A percentile compares a stretch with the other conserved stretches of the same genome.
These are phyloP conservation scores for Fonsecaea multimorphosa DNA, from an alignment of 2,329 filamentous ascomycete genomes.

Conservation along the genomic window DNA sequence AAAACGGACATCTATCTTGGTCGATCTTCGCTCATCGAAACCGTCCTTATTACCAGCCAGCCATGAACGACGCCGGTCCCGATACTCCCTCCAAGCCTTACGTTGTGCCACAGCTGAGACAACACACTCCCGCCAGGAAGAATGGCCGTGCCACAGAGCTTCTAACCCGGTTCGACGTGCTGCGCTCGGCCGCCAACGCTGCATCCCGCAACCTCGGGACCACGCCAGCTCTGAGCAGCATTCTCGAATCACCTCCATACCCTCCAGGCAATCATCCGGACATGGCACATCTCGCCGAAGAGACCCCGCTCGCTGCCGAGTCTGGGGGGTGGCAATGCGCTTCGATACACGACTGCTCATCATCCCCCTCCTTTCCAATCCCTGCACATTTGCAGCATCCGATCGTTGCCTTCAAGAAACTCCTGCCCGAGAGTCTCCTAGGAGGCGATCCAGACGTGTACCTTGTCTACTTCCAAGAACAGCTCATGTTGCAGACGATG, in stretches of 20 bases:
- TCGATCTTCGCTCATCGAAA: not conserved
- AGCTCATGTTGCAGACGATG: not conserved
- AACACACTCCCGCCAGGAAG: not conserved
- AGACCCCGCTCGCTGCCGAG: not conserved
- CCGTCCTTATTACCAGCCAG: not conserved
- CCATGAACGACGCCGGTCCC: not conserved
- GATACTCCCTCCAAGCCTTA: not conserved
- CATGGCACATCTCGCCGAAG: not conserved
- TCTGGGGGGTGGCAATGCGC: too few relatives aligned
- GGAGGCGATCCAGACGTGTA: not conserved
- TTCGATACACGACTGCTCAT: too few relatives aligned
- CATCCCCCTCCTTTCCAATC: too few relatives aligned
- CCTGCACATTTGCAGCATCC: not conserved
- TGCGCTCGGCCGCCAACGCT: not conserved
- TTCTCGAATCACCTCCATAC: not conserved
- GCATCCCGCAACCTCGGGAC: not conserved
- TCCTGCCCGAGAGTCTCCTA: not conserved
- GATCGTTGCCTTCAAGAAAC: not conserved
- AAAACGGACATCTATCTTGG: not conserved
- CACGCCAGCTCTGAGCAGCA: not conserved
- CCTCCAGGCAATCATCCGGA: not conserved
- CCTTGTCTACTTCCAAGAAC: not conserved
- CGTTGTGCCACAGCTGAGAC: not conserved
- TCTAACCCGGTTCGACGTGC: not conserved
- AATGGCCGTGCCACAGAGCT: not conserved